These are phyloP conservation scores for Beauveria australis DNA, from an alignment of 2,329 filamentous ascomycete genomes.

Conservation along the genomic window DNA sequence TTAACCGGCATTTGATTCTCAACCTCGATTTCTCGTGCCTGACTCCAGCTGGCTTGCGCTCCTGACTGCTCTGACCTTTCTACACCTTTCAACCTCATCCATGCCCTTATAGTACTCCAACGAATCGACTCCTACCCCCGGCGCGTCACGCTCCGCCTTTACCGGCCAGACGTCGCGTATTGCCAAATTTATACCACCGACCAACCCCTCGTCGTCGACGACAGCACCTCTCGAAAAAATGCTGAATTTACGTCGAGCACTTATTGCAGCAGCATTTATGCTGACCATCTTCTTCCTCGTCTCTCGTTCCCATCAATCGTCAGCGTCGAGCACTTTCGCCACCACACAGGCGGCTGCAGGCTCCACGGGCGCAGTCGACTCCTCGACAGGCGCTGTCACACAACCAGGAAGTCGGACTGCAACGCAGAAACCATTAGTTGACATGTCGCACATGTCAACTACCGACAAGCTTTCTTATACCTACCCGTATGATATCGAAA, in stretches of 20 bases:
- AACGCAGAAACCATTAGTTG: slow-evolving; percentile 56
- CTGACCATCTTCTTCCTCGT: slow-evolving; percentile 62
- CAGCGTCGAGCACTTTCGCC: background rate
- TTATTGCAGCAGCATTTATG: slow-evolving; percentile 61
- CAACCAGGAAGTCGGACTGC: slow-evolving; percentile 26
- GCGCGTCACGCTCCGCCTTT: background rate
- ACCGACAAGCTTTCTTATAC: slow-evolving; percentile 82
- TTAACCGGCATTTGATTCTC: background rate
- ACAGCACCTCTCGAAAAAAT: slow-evolving; percentile 49
- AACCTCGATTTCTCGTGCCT: background rate
- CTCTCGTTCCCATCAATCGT: slow-evolving; percentile 44
- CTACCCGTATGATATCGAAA: slow-evolving; percentile 82
- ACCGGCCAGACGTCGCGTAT: background rate
- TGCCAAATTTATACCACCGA: background rate
- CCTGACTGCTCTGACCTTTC: background rate
- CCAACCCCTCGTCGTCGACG: background rate
- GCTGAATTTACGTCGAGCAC: slow-evolving; percentile 70
- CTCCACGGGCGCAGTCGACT: slow-evolving; percentile 16
- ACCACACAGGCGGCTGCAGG: slow-evolving; percentile 15
- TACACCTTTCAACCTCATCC: background rate
- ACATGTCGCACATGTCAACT: slow-evolving; percentile 64
- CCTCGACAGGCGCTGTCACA: slow-evolving; percentile 13
- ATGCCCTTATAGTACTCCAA: slow-evolving; percentile 1
- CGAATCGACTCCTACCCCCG: slow-evolving; percentile 1
- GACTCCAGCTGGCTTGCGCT: background rate